Evolutionary conservation across 2,329 filamentous ascomycete species (phyloP), one percentile per base, ranked within the genome.

Genomic region (Cladosporium sp.): DNA sequence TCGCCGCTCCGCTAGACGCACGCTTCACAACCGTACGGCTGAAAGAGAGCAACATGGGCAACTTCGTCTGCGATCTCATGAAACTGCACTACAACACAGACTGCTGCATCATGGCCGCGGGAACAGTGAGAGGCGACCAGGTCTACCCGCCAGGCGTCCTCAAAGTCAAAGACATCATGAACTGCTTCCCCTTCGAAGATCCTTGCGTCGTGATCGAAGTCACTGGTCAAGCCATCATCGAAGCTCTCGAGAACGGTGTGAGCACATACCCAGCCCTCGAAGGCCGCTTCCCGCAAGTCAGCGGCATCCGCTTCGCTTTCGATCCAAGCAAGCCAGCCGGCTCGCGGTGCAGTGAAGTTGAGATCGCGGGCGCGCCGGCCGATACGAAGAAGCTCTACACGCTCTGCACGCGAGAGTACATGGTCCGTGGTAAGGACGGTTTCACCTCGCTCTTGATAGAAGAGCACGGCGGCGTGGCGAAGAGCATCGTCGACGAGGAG

Each of bases 51-150:
- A 97, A 96, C 69, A 77, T 95, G 14, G 91, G 89, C 1, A 96
- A 96, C 73, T 95, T 95, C 72, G 88, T 96, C 3, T 94, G 89
- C 73, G 92, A 97, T 70, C 82, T 97, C 22, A 96, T 96, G 90
- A 84, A 90, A 7, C 85, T 85, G 61, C 88, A 95, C 70, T 91
- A 96, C 70, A 76, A 80, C 5, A 86, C 89, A 0, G 92, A 96
- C 66, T 95, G 90, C 69, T 84, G 86, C 30, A 80, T 96, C 62
- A 94, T 96, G 86, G 90, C 89, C 0, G 83, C 88, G 0, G 92
- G 92, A 0, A 96, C 92, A 0, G 90, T 96, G 55, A 84, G 92
- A 14, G 92, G 91, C 1, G 92, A 96, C 69, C 90, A 94, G 72
- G 86, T 96, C 34, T 96, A 96, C 67, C 86, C 90, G 0, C 89